Conservation (phyloP, 164 flowering plant species). For the Dillenia turbinata region DNA sequence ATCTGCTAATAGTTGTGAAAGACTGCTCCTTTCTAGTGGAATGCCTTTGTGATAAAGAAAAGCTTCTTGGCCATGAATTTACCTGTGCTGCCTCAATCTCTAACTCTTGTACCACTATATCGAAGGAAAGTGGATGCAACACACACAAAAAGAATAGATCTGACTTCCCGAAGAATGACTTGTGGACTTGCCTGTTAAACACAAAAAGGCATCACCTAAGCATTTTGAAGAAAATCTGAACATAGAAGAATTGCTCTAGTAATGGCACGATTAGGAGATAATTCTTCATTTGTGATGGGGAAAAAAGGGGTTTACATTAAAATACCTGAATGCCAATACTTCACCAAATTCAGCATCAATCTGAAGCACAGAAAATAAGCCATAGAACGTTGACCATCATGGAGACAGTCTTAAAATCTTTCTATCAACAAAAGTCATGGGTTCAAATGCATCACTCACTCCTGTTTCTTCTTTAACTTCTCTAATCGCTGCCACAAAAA, state of each 20-base stretch:
- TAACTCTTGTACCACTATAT: constrained; percentile 18
- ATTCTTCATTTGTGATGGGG: too few species aligned
- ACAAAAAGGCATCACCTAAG: neutral
- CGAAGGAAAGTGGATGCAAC: constrained; percentile 21
- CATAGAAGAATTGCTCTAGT: too few species aligned
- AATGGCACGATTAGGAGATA: too few species aligned
- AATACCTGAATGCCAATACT: constrained; percentile 20
- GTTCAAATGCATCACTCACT: constrained; percentile 31
- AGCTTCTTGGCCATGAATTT: neutral
- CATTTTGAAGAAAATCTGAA: too few species aligned
- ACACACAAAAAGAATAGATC: constrained; percentile 26
- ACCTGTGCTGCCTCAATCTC: constrained; percentile 35
- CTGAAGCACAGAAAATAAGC: constrained; percentile 6
- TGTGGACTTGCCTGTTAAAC: constrained; percentile 21
- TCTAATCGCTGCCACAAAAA: constrained; percentile 46
- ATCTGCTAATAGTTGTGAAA: too few species aligned
- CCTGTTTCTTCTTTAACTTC: constrained; percentile 91
- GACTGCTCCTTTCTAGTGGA: too few species aligned
- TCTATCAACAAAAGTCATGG: neutral
- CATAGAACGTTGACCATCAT: neutral
- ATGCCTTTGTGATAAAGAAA: too few species aligned
- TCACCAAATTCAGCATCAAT: constrained; percentile 20
- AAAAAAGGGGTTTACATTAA: too few species aligned
- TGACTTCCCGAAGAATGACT: constrained; percentile 25
- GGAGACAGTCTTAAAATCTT: neutral